A percentile compares a stretch with the other conserved stretches of the same genome.
Evolutionary conservation across 192 early-diverging fungal genomes (phyloP).

Genomic region (Spinellus fusiger): DNA sequence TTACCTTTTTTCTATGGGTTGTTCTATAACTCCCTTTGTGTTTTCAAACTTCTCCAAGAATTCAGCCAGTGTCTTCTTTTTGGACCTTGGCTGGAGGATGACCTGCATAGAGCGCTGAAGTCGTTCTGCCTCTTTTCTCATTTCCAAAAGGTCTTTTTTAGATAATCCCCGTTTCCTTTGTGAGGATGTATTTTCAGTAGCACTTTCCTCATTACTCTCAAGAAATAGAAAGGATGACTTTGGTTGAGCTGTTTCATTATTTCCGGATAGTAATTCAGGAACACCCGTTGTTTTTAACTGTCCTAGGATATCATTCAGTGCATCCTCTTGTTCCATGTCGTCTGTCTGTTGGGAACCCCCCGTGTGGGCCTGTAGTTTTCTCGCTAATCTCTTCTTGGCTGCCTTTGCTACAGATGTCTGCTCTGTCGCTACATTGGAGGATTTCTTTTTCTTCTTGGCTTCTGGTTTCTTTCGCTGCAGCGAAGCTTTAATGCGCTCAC

Average conservation of each 20-base stretch:
- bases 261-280: too few species aligned
- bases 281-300: too few species aligned
- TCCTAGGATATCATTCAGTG: too few species aligned
- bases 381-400: too few species aligned
- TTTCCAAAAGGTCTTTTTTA: slow-evolving; percentile 1
- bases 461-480: not conserved
- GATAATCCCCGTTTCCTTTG: not conserved
- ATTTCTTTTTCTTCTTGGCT: not conserved
- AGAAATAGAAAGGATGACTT: not conserved
- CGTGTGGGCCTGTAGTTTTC: too few species aligned
- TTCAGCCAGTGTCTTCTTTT: slow-evolving; percentile 4
- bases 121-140: slow-evolving; percentile 6
- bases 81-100: not conserved
- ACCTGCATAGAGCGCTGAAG: not conserved
- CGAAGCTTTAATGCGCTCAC: not conserved
- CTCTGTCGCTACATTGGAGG: too few species aligned
- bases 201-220: not conserved
- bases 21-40: not conserved
- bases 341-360: too few species aligned
- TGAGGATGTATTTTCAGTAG: not conserved
- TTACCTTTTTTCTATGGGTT: not conserved
- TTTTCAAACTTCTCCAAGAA: not conserved
- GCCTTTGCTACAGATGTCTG: too few species aligned
- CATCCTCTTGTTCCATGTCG: too few species aligned
- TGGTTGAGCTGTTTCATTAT: too few species aligned